A percentile compares a stretch with the other conserved stretches of the same genome.
Conservation (phyloP, 2,329 filamentous ascomycete genomes). For the Ophiostoma angusticollis region DNA sequence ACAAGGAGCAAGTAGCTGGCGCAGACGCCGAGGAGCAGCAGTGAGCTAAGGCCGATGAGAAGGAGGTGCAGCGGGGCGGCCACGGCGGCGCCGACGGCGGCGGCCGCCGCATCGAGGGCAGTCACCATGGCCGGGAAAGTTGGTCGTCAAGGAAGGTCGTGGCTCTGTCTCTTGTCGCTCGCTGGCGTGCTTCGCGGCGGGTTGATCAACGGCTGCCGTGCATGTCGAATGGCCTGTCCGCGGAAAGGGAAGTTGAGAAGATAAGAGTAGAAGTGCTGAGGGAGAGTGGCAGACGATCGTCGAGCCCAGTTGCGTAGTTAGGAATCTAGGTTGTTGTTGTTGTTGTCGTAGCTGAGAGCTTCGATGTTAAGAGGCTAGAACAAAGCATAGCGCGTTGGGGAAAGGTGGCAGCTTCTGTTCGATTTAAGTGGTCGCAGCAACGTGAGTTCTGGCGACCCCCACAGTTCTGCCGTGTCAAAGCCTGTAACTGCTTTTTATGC, state of each 20-base stretch:
- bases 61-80: constrained; percentile 10
- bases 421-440: too few relatives aligned
- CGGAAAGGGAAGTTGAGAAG: background rate
- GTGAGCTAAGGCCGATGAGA: constrained; percentile 6
- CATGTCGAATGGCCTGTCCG: constrained; percentile 2
- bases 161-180: background rate
- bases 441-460: too few relatives aligned
- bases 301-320: background rate
- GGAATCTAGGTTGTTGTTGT: background rate
- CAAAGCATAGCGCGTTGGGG: background rate
- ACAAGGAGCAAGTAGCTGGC: constrained; percentile 52
- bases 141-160: background rate
- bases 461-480: too few relatives aligned
- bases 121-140: constrained; percentile 7
- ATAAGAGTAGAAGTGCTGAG: background rate
- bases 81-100: constrained; percentile 1
- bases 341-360: too few relatives aligned
- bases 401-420: constrained; percentile 11
- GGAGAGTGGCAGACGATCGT: background rate
- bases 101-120: constrained; percentile 5
- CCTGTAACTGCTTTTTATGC: too few relatives aligned
- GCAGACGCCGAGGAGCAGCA: constrained; percentile 6
- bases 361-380: background rate
- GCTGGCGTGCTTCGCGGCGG: background rate
- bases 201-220: constrained; percentile 3